A percentile compares a stretch with the other conserved stretches of the same genome.
Evolutionary conservation across 129 eudicot genomes (phyloP).

Genomic region (sunflower (Helianthus annuus)): DNA sequence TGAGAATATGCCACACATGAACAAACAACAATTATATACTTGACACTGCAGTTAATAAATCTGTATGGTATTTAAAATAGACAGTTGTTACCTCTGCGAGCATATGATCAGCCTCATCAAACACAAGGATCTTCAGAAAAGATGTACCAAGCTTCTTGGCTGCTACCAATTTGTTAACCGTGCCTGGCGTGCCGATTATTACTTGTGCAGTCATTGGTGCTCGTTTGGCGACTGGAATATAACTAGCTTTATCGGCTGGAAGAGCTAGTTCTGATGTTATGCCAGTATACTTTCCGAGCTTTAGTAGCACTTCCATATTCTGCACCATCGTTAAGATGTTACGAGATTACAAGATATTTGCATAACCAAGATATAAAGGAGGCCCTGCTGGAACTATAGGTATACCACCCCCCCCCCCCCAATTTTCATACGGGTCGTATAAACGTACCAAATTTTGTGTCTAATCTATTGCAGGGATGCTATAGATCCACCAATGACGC

Average conservation of each 20-base stretch:
- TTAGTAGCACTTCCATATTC: slow-evolving; percentile 86
- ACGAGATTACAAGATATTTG: background rate
- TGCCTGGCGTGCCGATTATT: slow-evolving; percentile 88
- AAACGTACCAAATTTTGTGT: too few relatives aligned
- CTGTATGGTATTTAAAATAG: background rate
- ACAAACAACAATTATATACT: background rate
- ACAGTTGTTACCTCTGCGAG: slow-evolving; percentile 59
- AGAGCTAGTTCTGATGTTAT: slow-evolving; percentile 66
- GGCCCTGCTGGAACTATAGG: too few relatives aligned
- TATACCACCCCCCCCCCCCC: too few relatives aligned
- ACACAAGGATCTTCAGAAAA: slow-evolving; percentile 79
- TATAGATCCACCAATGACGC: too few relatives aligned
- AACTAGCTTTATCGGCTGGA: slow-evolving; percentile 54
- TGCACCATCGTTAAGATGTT: slow-evolving; percentile 27
- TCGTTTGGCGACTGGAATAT: slow-evolving; percentile 43
- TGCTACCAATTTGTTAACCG: slow-evolving; percentile 63
- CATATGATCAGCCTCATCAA: slow-evolving; percentile 97
- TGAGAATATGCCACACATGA: background rate
- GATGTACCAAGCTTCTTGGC: slow-evolving; percentile 59
- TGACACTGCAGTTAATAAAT: background rate
- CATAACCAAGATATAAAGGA: too few relatives aligned
- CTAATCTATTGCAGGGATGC: too few relatives aligned
- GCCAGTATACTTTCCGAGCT: slow-evolving; percentile 83
- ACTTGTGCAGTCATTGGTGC: slow-evolving; percentile 67
- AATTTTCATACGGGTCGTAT: too few relatives aligned